phyloP scores from a whole-genome alignment of 768 basidiomycete genomes.

The Pleurotus sapidus region DNA sequence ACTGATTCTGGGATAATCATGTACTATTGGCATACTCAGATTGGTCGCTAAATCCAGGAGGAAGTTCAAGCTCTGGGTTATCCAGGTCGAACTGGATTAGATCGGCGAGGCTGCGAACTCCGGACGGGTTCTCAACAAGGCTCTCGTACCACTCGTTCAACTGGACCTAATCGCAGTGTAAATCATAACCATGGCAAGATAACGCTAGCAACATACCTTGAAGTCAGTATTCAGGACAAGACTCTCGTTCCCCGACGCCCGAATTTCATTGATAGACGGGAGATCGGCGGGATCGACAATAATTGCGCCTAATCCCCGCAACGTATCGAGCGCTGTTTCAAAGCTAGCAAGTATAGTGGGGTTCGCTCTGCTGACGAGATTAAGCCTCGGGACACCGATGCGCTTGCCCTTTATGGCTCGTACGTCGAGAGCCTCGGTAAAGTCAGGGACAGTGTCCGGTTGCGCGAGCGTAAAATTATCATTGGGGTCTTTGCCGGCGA shows the following conservation, averaged over 20 bases:
- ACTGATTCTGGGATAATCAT: conserved; percentile 40
- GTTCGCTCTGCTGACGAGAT: conserved; percentile 25
- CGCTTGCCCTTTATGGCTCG: conserved; percentile 48
- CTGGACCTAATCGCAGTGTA: conserved; percentile 37
- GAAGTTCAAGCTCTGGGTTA: conserved; percentile 48
- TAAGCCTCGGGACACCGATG: conserved; percentile 50
- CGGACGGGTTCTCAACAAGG: conserved; percentile 51
- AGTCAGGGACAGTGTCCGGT: conserved; percentile 52
- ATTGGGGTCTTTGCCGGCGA: conserved; percentile 52
- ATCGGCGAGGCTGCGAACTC: conserved; percentile 52
- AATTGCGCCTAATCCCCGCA: conserved; percentile 41
- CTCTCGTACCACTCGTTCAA: conserved; percentile 45
- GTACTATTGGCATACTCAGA: conserved; percentile 31
- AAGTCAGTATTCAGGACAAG: conserved; percentile 56
- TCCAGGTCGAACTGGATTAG: conserved; percentile 55
- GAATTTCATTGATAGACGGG: conserved; percentile 49
- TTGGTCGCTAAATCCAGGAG: conserved; percentile 34
- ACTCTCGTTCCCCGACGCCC: conserved; percentile 48
- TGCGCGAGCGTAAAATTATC: conserved; percentile 55
- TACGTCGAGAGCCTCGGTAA: conserved; percentile 45
- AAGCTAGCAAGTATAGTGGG: conserved; percentile 35
- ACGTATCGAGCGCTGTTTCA: conserved; percentile 32
- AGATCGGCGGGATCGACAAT: conserved; percentile 65
- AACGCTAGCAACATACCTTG: conserved; percentile 37
- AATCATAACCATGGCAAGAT: not conserved